These are phyloP conservation scores for Globisporangium ultimum DNA, from an alignment of 352 stramenopile species.

Conservation along the genomic window DNA sequence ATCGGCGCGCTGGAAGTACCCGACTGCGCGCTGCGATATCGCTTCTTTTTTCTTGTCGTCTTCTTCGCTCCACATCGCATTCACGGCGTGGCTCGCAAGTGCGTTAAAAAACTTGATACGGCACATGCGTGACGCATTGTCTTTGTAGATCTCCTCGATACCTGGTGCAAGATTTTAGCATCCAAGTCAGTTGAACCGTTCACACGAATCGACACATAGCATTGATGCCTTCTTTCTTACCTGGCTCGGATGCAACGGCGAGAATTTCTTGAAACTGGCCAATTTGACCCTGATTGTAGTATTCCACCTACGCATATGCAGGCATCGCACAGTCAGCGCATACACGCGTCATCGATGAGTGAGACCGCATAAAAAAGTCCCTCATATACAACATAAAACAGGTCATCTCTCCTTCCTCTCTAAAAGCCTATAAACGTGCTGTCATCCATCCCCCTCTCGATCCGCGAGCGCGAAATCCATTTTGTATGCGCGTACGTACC, in stretches of 20 bases:
- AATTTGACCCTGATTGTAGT: slow-evolving; percentile 84
- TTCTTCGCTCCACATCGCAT: slow-evolving; percentile 88
- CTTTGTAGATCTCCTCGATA: slow-evolving; percentile 88
- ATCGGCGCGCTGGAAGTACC: slow-evolving; percentile 85
- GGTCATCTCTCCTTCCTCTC: background rate
- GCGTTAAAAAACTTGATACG: slow-evolving; percentile 90
- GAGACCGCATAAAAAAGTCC: too few species aligned
- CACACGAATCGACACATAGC: too few species aligned
- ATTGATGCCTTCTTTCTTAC: slow-evolving; percentile 11
- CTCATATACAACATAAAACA: background rate
- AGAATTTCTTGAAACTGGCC: slow-evolving; percentile 86
- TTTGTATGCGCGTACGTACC: slow-evolving; percentile 28
- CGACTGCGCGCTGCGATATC: slow-evolving; percentile 74
- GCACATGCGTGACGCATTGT: slow-evolving; percentile 77
- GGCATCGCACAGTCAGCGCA: background rate
- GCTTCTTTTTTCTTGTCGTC: slow-evolving; percentile 85
- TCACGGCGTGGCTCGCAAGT: slow-evolving; percentile 80
- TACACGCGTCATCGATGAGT: slow-evolving; percentile 8
- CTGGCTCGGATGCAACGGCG: slow-evolving; percentile 71
- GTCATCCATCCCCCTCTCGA: background rate
- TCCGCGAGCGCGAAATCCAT: too few species aligned
- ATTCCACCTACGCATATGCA: slow-evolving; percentile 58
- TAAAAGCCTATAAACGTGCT: too few species aligned
- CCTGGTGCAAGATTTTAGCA: slow-evolving; percentile 10
- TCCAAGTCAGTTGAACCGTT: too few species aligned